Percentiles rank a stretch among this genome's conserved stretches.
phyloP scores from a whole-genome alignment of 2,329 filamentous ascomycete genomes.

The Ceratocystis eucalypticola region DNA sequence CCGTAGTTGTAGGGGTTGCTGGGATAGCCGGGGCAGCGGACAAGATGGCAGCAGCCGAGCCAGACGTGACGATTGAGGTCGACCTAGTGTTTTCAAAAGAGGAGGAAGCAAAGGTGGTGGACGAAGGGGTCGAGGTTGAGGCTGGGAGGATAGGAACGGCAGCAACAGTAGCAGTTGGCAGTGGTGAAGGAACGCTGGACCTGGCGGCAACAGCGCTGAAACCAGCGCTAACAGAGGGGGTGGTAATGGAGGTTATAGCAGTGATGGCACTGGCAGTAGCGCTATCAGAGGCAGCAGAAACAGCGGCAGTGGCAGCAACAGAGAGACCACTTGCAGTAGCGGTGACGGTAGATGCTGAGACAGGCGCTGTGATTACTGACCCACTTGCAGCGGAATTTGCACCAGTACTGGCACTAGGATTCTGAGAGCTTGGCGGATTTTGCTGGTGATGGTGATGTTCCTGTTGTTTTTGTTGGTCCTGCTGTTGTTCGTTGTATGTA shows the following conservation, averaged over 20 bases:
- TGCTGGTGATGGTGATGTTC: slow-evolving; percentile 1
- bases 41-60: slow-evolving; percentile 11
- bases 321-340: neutral
- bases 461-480: neutral
- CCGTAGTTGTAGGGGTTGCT: neutral
- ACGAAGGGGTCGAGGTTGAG: slow-evolving; percentile 10
- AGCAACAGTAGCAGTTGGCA: slow-evolving; percentile 44
- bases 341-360: slow-evolving; percentile 2
- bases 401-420: neutral
- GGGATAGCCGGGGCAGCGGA: slow-evolving; percentile 7
- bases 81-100: slow-evolving; percentile 11
- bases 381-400: slow-evolving; percentile 4
- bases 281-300: slow-evolving; percentile 22
- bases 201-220: neutral
- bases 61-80: slow-evolving; percentile 9
- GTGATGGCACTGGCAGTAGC: slow-evolving; percentile 50
- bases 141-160: slow-evolving; percentile 28
- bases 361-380: neutral
- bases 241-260: slow-evolving; percentile 28
- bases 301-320: slow-evolving; percentile 34
- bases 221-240: slow-evolving; percentile 26
- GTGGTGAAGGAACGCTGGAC: slow-evolving; percentile 35
- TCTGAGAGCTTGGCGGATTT: slow-evolving; percentile 3
- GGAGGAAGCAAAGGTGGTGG: slow-evolving; percentile 7
- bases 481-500: slow-evolving; percentile 13